Conservation (phyloP, 2,329 filamentous ascomycete genomes). For the Alternaria triticimaculans region DNA sequence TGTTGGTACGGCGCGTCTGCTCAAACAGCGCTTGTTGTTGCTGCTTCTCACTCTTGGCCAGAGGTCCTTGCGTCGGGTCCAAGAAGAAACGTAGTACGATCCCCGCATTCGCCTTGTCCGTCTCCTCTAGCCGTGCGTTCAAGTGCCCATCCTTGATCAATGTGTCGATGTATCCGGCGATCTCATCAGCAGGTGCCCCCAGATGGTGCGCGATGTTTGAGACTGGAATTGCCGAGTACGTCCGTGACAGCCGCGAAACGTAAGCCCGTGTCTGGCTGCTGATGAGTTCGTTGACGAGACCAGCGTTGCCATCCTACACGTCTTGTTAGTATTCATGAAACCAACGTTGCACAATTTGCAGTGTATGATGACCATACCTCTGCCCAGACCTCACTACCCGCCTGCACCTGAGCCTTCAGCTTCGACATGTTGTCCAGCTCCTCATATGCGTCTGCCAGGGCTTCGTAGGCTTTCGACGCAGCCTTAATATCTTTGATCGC, state of each 20-base stretch:
- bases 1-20: constrained; percentile 59
- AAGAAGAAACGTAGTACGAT: constrained; percentile 63
- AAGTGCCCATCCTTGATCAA: constrained; percentile 61
- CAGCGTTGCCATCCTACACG: constrained; percentile 70
- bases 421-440: constrained; percentile 58
- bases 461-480: constrained; percentile 72
- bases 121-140: constrained; percentile 58
- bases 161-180: constrained; percentile 60
- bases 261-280: constrained; percentile 77
- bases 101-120: constrained; percentile 44
- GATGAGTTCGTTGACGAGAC: constrained; percentile 73
- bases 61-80: constrained; percentile 44
- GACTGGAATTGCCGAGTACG: constrained; percentile 71
- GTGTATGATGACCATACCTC: constrained; percentile 52
- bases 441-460: constrained; percentile 71
- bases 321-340: constrained; percentile 27
- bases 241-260: constrained; percentile 73
- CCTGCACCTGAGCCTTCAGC: constrained; percentile 69
- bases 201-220: constrained; percentile 60
- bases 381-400: constrained; percentile 66
- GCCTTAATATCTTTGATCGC: constrained; percentile 64
- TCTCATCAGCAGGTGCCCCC: constrained; percentile 57
- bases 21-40: constrained; percentile 54
- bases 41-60: constrained; percentile 50
- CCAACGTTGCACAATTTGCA: constrained; percentile 8